These are phyloP conservation scores for Cytospora mali DNA, from an alignment of 2,329 filamentous ascomycete genomes.

Conservation along the genomic window DNA sequence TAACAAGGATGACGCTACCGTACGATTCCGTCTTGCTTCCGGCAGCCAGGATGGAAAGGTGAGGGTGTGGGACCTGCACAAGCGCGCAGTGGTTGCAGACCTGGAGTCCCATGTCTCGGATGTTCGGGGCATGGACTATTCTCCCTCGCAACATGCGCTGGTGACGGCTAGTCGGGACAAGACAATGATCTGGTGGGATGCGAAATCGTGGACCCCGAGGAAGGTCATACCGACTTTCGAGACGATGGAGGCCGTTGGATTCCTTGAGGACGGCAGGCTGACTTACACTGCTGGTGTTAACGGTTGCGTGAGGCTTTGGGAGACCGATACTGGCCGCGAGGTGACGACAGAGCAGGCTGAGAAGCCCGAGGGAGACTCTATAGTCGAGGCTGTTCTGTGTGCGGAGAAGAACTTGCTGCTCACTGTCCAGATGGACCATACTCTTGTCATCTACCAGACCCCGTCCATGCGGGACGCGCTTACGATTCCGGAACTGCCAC, in stretches of 20 bases:
- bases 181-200: conserved; percentile 91
- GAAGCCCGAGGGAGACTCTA: conserved; percentile 63
- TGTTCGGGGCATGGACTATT: conserved; percentile 85
- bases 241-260: conserved; percentile 80
- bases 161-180: conserved; percentile 90
- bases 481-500: conserved; percentile 39
- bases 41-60: conserved; percentile 94
- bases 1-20: conserved; percentile 44
- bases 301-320: conserved; percentile 83
- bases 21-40: conserved; percentile 79
- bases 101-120: conserved; percentile 94
- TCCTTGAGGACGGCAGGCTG: conserved; percentile 69
- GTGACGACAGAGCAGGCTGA: conserved; percentile 72
- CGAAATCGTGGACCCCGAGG: conserved; percentile 78
- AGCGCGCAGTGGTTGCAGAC: conserved; percentile 73
- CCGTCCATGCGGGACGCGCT: conserved; percentile 44
- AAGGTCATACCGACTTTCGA: conserved; percentile 85
- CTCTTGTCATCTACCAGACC: conserved; percentile 70
- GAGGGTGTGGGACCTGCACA: conserved; percentile 88
- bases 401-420: conserved; percentile 70
- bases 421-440: conserved; percentile 87
- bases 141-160: conserved; percentile 70
- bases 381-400: conserved; percentile 72
- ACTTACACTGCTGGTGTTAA: conserved; percentile 86
- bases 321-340: conserved; percentile 74